A percentile compares a stretch with the other conserved stretches of the same genome.
phyloP scores from a whole-genome alignment of 208 protist species.

The Borovskyia barvae region DNA sequence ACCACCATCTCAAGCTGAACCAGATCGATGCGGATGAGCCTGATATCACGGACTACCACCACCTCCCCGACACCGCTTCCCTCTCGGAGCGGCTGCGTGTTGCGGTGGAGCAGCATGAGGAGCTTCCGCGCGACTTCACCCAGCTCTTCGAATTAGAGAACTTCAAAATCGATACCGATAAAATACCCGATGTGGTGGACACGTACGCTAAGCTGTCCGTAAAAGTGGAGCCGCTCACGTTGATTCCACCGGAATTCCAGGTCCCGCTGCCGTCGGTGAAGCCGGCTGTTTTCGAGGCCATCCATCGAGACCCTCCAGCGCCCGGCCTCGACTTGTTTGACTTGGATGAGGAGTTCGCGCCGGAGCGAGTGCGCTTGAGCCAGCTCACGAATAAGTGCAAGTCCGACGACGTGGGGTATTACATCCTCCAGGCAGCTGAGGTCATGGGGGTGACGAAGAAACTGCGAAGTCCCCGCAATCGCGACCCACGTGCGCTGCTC shows the following conservation, averaged over 20 bases:
- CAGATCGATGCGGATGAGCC: constrained; percentile 94
- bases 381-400: constrained; percentile 97
- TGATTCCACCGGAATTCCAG: constrained; percentile 96
- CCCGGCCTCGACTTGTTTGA: constrained; percentile 96
- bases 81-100: constrained; percentile 91
- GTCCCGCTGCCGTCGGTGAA: constrained; percentile 93
- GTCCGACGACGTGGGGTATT: constrained; percentile 92
- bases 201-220: constrained; percentile 90
- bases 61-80: constrained; percentile 93
- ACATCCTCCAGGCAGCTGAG: constrained; percentile 92
- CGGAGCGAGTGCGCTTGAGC: constrained; percentile 92
- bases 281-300: constrained; percentile 93
- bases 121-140: constrained; percentile 94
- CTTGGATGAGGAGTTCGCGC: constrained; percentile 96
- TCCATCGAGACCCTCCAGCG: constrained; percentile 87
- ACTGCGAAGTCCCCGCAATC: constrained; percentile 85
- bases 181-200: constrained; percentile 92
- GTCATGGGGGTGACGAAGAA: constrained; percentile 94
- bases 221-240: constrained; percentile 93
- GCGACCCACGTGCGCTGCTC: constrained; percentile 88
- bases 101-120: constrained; percentile 95
- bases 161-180: constrained; percentile 94
- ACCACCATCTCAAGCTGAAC: constrained; percentile 89
- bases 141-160: constrained; percentile 91
- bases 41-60: constrained; percentile 94